phyloP scores from a whole-genome alignment of 2,329 filamentous ascomycete genomes.

The Eutypella sp. region DNA sequence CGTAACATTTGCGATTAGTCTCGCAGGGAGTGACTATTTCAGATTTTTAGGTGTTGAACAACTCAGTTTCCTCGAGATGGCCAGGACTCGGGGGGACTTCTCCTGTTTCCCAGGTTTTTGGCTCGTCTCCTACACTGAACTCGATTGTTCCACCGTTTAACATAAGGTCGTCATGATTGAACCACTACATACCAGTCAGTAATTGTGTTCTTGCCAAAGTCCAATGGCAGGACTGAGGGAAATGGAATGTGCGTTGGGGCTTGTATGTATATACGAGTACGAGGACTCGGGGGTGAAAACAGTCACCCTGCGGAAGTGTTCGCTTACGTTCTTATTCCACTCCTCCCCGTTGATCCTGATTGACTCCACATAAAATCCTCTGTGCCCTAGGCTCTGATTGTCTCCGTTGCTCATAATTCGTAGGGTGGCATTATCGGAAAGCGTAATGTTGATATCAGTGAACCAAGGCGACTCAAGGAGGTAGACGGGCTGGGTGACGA shows the following conservation, averaged over 20 bases:
- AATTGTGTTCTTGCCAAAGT: too few species aligned
- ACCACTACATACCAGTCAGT: too few species aligned
- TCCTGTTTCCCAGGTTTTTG: conserved; percentile 41
- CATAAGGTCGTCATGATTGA: conserved; percentile 46
- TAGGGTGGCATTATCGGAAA: conserved; percentile 38
- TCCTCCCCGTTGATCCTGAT: conserved; percentile 46
- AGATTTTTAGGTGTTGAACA: background rate
- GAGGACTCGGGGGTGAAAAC: too few species aligned
- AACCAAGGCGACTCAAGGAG: conserved; percentile 47
- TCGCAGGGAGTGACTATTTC: too few species aligned
- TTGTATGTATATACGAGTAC: too few species aligned
- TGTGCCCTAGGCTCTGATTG: conserved; percentile 34
- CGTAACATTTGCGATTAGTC: too few species aligned
- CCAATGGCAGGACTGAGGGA: too few species aligned
- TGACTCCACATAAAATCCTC: conserved; percentile 47
- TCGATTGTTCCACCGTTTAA: conserved; percentile 27
- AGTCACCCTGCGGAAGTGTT: too few species aligned
- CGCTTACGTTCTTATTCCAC: conserved; percentile 40
- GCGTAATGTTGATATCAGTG: conserved; percentile 39
- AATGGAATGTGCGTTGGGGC: too few species aligned
- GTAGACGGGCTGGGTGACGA: conserved; percentile 53
- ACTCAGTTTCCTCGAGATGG: conserved; percentile 6
- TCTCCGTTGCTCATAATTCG: conserved; percentile 32
- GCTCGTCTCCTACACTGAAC: conserved; percentile 38
- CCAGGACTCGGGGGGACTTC: conserved; percentile 42